These are phyloP conservation scores for Eutypella sp. DNA, from an alignment of 2,329 filamentous ascomycete species.

Conservation along the genomic window DNA sequence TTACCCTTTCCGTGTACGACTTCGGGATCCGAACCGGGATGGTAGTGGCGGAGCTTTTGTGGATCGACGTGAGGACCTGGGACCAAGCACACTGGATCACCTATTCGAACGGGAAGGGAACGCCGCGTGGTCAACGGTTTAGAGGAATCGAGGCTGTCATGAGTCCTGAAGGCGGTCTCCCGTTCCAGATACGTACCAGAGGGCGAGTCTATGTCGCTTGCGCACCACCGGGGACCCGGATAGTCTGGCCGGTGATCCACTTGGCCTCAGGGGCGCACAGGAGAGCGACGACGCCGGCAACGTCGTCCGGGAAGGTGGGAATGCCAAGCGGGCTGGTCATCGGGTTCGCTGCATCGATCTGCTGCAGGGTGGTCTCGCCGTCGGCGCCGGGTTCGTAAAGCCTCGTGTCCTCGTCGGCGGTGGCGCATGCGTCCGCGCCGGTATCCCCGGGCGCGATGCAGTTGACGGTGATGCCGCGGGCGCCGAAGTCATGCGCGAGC, in stretches of 20 bases:
- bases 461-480: constrained; percentile 17
- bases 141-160: too few species aligned
- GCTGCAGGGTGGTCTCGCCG: background rate
- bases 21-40: too few species aligned
- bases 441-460: constrained; percentile 13
- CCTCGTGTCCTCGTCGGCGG: constrained; percentile 1
- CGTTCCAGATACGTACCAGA: background rate
- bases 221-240: constrained; percentile 11
- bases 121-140: too few species aligned
- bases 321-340: constrained; percentile 4
- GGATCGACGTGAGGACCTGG: too few species aligned
- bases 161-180: background rate
- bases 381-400: constrained; percentile 9
- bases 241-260: constrained; percentile 14
- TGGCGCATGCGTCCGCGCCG: constrained; percentile 8
- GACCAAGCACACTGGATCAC: too few species aligned
- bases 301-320: constrained; percentile 10
- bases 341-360: constrained; percentile 5
- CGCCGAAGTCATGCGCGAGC: background rate
- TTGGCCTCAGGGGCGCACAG: constrained; percentile 23
- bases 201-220: constrained; percentile 3
- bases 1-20: too few species aligned
- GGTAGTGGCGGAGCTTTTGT: too few species aligned
- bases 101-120: too few species aligned
- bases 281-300: constrained; percentile 34